These are phyloP conservation scores for Fragaria iinumae DNA, from an alignment of 306 rosid species.

Conservation along the genomic window DNA sequence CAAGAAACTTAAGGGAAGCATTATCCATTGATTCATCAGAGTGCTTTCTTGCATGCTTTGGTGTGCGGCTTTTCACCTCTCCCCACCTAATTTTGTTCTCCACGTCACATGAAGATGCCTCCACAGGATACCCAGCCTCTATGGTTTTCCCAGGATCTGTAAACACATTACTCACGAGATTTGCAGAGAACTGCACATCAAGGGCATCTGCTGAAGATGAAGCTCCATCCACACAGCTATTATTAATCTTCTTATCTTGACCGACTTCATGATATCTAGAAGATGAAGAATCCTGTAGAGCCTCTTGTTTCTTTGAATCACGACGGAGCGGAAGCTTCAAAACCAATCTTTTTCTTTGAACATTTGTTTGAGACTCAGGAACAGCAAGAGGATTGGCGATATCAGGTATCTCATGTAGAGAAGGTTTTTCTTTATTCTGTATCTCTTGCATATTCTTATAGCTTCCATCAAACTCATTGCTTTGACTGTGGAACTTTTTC, in stretches of 20 bases:
- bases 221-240: slow-evolving; percentile 27
- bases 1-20: slow-evolving; percentile 44
- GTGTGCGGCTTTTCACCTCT: slow-evolving; percentile 32
- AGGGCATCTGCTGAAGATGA: slow-evolving; percentile 28
- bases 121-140: slow-evolving; percentile 28
- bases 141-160: slow-evolving; percentile 28
- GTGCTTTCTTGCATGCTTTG: slow-evolving; percentile 38
- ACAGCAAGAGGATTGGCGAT: slow-evolving; percentile 33
- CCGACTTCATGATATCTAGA: slow-evolving; percentile 35
- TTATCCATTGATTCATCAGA: slow-evolving; percentile 42
- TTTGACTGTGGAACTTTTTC: slow-evolving; percentile 40
- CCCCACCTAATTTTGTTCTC: slow-evolving; percentile 35
- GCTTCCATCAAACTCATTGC: slow-evolving; percentile 39
- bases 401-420: slow-evolving; percentile 31
- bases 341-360: slow-evolving; percentile 49
- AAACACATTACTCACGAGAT: slow-evolving; percentile 28
- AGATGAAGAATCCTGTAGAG: slow-evolving; percentile 42
- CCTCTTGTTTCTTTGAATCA: slow-evolving; percentile 56
- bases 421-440: slow-evolving; percentile 28
- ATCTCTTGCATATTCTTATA: slow-evolving; percentile 34
- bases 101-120: slow-evolving; percentile 30
- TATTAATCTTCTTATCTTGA: slow-evolving; percentile 22
- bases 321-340: slow-evolving; percentile 59
- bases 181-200: slow-evolving; percentile 30
- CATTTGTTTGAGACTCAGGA: slow-evolving; percentile 44